These are phyloP conservation scores for Przewalskia tangutica DNA, from an alignment of 257 asterid species.

Conservation along the genomic window DNA sequence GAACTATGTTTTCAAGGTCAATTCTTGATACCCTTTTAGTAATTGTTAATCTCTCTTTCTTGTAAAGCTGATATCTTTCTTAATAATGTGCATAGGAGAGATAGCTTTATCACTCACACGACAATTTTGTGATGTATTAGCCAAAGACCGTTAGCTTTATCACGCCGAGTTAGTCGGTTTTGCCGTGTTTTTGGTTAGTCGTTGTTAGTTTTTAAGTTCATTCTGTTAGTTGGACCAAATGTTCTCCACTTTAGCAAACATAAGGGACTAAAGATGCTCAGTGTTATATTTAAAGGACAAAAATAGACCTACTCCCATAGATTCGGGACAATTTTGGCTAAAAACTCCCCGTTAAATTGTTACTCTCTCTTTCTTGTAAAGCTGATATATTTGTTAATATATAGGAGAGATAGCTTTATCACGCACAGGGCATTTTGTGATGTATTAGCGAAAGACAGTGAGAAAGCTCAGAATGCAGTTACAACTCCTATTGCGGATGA, in stretches of 20 bases:
- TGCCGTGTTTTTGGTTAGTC: no score
- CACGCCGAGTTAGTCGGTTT: no score
- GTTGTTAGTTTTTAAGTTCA: no score
- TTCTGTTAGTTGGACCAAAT: no score
- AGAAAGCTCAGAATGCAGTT: slow-evolving; percentile 28
- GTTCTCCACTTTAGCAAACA: no score
- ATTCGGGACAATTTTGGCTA: no score
- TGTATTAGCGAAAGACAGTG: slow-evolving; percentile 63
- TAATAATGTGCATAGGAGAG: no score
- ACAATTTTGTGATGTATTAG: slow-evolving; percentile 37
- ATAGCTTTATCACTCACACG: no score
- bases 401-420: slow-evolving; percentile 84
- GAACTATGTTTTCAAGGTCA: slow-evolving; percentile 62
- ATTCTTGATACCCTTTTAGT: not conserved
- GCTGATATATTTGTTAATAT: slow-evolving; percentile 13
- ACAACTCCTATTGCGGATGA: slow-evolving; percentile 29
- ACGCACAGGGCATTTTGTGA: slow-evolving; percentile 89
- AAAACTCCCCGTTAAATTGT: not conserved
- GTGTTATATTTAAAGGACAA: no score
- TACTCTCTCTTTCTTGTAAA: not conserved
- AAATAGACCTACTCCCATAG: no score
- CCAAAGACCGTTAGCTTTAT: slow-evolving; percentile 27
- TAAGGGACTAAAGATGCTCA: no score
- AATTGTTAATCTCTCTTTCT: not conserved
- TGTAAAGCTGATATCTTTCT: not conserved